Base-by-base conservation (phyloP, 192 early-diverging fungal species). In the Glomus cerebriforme region DNA sequence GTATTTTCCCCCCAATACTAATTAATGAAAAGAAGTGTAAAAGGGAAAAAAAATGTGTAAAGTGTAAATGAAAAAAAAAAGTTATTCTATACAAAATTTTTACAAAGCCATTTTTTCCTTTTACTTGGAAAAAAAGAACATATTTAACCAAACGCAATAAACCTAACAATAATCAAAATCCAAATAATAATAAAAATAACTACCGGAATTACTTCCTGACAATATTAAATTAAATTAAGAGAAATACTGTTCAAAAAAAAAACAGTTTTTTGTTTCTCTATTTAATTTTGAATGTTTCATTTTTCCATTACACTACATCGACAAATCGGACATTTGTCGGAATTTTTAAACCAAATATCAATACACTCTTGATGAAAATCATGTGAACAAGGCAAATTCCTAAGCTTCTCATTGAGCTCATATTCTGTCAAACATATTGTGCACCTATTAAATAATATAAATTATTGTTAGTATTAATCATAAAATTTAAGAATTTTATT, bases 301-400 rank as follows among this genome's bases (percentile, higher is more conserved):
- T 37, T 67, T 31, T 67, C 65, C 34, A 34, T 15, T 22, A 67
- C 7, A 22, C 68, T 45, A 45, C 43, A 62, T 29, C 75, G 59
- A 81, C 88, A 90, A 24, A 90, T 88, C 10, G 88, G 88, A 73
- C 88, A 90, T 27, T 83, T 79, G 62, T 86, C 83, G n/a, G 81
- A 82, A 45, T 83, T 81, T 80, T 88, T 82, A 2, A 86, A 77
- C 89, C 89, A 90, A 12, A 78, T 81, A 70, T 88, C 89, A 31
- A 90, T 85, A 75, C 89, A 90, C 15, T 80, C 83, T 37, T 79
- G 71, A 73, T 90, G 89, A 72, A 86, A 90, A 63, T 85, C 86
- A 59, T 90, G 87, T 26, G 81, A 81, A 68, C 89, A 90, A 58
- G 86, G 85, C 31, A 90, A 77, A 24, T 80, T 79, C 58, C 87